Conservation (phyloP, 2,329 filamentous ascomycete species). For the Sarocladiaceae sp. region DNA sequence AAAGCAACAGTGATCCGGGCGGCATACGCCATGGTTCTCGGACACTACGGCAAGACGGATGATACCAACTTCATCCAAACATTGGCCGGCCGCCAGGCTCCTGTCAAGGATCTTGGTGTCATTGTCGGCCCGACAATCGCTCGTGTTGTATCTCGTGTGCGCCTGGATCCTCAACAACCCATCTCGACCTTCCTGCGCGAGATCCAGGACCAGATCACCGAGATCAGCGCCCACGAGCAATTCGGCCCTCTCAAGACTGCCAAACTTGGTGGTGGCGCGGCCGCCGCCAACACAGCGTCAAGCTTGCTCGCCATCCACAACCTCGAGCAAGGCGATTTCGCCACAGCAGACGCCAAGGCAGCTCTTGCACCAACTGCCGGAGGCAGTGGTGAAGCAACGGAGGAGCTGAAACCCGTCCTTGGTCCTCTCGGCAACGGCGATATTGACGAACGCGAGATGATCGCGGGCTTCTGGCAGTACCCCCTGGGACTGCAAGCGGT, state of each 20-base stretch:
- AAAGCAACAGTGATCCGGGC: no score
- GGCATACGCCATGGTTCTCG: no score
- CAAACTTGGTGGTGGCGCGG: conserved; percentile 12
- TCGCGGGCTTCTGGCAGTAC: conserved; percentile 10
- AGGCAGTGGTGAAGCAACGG: no score
- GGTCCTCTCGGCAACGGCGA: no score
- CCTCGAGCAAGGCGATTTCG: conserved; percentile 1
- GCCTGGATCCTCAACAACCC: conserved; percentile 6
- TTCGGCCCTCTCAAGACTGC: conserved; percentile 19
- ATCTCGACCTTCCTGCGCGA: conserved; percentile 12
- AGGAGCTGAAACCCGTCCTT: no score
- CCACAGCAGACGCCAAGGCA: no score
- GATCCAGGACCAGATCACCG: conserved; percentile 13
- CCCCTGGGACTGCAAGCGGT: conserved; percentile 9
- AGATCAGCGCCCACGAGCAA: conserved; percentile 17
- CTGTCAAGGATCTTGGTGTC: no score
- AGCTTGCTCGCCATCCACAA: conserved; percentile 16
- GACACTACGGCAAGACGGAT: no score
- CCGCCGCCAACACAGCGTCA: conserved; percentile 15
- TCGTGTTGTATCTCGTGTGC: conserved; percentile 12
- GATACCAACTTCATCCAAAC: no score
- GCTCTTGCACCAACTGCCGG: no score
- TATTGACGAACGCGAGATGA: no score
- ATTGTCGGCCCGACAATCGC: conserved; percentile 15
- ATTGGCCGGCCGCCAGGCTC: no score